Evolutionary conservation across 192 early-diverging fungal species (phyloP).

Genomic region (Backusella morwellensis): DNA sequence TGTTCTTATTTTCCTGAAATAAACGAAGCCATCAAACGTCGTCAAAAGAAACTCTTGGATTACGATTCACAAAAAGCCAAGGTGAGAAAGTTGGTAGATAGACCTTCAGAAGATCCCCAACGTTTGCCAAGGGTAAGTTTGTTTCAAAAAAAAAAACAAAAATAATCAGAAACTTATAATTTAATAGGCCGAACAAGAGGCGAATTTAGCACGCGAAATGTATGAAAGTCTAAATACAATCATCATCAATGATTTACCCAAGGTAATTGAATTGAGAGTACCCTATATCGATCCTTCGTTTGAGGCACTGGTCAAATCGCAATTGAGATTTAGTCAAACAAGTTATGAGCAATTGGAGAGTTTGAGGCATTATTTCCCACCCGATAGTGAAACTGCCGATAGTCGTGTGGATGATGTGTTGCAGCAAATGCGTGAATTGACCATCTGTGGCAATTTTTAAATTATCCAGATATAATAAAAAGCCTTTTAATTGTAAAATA

Average conservation of each 20-base stretch:
- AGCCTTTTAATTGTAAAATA: neutral
- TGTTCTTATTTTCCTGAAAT: conserved; percentile 89
- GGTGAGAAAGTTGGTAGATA: conserved; percentile 81
- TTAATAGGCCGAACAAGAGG: conserved; percentile 77
- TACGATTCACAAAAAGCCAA: conserved; percentile 76
- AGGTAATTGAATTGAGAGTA: conserved; percentile 83
- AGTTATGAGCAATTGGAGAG: conserved; percentile 73
- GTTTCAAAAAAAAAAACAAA: neutral
- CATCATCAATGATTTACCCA: conserved; percentile 85
- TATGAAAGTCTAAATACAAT: conserved; percentile 83
- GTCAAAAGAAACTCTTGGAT: conserved; percentile 86
- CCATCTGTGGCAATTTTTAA: conserved; percentile 77
- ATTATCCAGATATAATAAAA: neutral
- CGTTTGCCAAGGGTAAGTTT: conserved; percentile 54
- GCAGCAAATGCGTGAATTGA: conserved; percentile 84
- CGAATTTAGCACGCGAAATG: conserved; percentile 65
- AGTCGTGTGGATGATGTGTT: conserved; percentile 78
- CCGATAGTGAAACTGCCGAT: conserved; percentile 59
- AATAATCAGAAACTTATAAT: neutral
- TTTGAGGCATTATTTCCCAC: conserved; percentile 60
- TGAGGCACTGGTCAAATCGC: conserved; percentile 92
- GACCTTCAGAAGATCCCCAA: conserved; percentile 69
- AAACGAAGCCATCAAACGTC: conserved; percentile 88
- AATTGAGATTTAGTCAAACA: conserved; percentile 87
- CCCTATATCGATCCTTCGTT: conserved; percentile 94